phyloP scores from a whole-genome alignment of 345 rosid species.

The Pugionium dolabratum region DNA sequence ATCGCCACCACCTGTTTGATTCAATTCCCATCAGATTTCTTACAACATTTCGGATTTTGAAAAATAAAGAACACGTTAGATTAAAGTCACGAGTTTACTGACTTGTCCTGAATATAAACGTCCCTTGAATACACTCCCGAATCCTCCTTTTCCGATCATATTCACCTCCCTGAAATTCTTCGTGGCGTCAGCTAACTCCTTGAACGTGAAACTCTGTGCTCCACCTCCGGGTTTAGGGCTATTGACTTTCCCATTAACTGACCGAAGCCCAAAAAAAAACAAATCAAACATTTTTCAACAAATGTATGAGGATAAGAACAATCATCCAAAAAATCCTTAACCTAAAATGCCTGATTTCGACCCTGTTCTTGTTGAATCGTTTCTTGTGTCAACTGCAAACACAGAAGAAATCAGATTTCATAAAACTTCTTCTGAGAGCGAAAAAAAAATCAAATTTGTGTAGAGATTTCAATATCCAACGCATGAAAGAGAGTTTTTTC shows the following conservation, averaged over 20 bases:
- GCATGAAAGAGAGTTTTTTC: not conserved
- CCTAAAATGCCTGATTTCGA: constrained; percentile 40
- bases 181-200: constrained; percentile 73
- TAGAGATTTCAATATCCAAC: not conserved
- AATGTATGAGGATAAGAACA: not conserved
- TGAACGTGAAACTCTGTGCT: constrained; percentile 80
- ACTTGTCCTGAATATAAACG: constrained; percentile 75
- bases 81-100: not conserved
- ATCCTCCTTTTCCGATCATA: constrained; percentile 92
- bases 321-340: not conserved
- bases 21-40: not conserved
- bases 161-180: constrained; percentile 67
- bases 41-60: not conserved
- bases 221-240: constrained; percentile 46
- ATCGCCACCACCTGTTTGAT: constrained; percentile 73
- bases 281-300: not conserved
- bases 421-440: not conserved
- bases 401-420: not conserved
- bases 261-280: constrained; percentile 8
- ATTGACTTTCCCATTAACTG: constrained; percentile 47
- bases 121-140: constrained; percentile 89
- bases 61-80: too few relatives aligned
- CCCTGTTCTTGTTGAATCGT: constrained; percentile 29
- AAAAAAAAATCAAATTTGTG: not conserved
- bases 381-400: constrained; percentile 38